phyloP scores from a whole-genome alignment of 805 yeast genomes.

The Saccharomycopsis fermentans region DNA sequence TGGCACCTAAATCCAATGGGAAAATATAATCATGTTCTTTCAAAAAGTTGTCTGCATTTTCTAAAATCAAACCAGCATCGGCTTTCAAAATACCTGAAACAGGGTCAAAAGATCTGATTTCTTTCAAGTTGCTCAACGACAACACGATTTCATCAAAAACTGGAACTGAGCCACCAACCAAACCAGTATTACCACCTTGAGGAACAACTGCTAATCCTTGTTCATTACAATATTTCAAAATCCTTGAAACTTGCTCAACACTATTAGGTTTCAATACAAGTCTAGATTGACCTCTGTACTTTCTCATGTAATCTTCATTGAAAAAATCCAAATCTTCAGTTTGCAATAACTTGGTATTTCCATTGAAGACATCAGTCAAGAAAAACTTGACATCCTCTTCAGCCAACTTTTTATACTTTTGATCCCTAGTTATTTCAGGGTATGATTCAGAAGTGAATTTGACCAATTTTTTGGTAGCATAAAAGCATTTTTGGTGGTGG shows the following conservation, averaged over 20 bases:
- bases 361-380: slow-evolving; percentile 43
- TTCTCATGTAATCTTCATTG: slow-evolving; percentile 93
- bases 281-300: slow-evolving; percentile 79
- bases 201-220: slow-evolving; percentile 78
- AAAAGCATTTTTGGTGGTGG: background rate
- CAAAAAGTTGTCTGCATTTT: slow-evolving; percentile 68
- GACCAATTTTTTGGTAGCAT: slow-evolving; percentile 20
- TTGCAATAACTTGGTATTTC: slow-evolving; percentile 32
- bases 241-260: slow-evolving; percentile 64
- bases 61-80: slow-evolving; percentile 87
- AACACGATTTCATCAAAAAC: slow-evolving; percentile 83
- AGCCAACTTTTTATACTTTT: slow-evolving; percentile 41
- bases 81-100: slow-evolving; percentile 78
- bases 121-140: slow-evolving; percentile 60
- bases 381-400: slow-evolving; percentile 52
- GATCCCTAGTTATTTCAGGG: slow-evolving; percentile 43
- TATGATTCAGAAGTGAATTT: slow-evolving; percentile 65
- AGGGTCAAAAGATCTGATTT: slow-evolving; percentile 70
- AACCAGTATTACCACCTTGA: slow-evolving; percentile 95
- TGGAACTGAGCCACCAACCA: slow-evolving; percentile 91
- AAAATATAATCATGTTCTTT: slow-evolving; percentile 80
- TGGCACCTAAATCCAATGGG: slow-evolving; percentile 92
- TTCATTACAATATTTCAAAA: slow-evolving; percentile 72
- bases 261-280: slow-evolving; percentile 76
- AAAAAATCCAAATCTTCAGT: slow-evolving; percentile 57